Conservation (phyloP, 1,284 basidiomycete species). For the Kalmanozyma brasiliensis region DNA sequence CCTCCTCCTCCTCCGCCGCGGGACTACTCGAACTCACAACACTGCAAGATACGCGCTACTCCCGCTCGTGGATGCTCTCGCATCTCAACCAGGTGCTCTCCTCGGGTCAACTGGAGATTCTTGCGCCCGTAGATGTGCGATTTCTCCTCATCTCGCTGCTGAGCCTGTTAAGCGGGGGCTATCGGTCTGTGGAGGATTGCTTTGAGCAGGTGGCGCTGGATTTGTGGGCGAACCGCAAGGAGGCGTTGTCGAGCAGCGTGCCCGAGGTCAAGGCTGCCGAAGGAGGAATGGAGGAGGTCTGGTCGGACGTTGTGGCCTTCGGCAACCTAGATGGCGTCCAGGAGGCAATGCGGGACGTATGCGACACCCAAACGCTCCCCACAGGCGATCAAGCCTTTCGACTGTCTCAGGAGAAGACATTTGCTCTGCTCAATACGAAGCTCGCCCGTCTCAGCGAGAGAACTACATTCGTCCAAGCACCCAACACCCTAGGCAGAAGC, state of each 20-base stretch:
- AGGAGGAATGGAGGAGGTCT: slow-evolving; percentile 16
- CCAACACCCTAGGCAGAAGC: slow-evolving; percentile 33
- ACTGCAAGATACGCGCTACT: slow-evolving; percentile 21
- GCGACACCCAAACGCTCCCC: slow-evolving; percentile 38
- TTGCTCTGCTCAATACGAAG: slow-evolving; percentile 27
- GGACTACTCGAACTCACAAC: slow-evolving; percentile 28
- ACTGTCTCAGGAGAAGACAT: slow-evolving; percentile 23
- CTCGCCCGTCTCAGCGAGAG: slow-evolving; percentile 6
- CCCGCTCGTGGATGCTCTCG: slow-evolving; percentile 41
- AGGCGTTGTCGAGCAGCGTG: slow-evolving; percentile 4
- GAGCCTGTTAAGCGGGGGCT: slow-evolving; percentile 10
- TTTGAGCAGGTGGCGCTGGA: slow-evolving; percentile 32
- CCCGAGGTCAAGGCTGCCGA: slow-evolving; percentile 6
- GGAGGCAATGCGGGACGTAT: slow-evolving; percentile 16
- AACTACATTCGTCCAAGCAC: slow-evolving; percentile 28
- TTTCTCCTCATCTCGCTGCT: slow-evolving; percentile 29
- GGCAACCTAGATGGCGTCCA: slow-evolving; percentile 12
- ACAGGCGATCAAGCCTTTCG: slow-evolving; percentile 38
- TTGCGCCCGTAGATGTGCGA: slow-evolving; percentile 19
- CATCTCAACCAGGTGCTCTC: slow-evolving; percentile 25
- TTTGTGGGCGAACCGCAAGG: slow-evolving; percentile 12
- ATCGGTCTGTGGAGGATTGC: slow-evolving; percentile 26
- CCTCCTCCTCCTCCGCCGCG: neutral
- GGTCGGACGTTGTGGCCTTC: slow-evolving; percentile 37
- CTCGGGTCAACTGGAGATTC: slow-evolving; percentile 29